Conservation (phyloP, 1,284 basidiomycete species). For the Ganoderma lingzhi region DNA sequence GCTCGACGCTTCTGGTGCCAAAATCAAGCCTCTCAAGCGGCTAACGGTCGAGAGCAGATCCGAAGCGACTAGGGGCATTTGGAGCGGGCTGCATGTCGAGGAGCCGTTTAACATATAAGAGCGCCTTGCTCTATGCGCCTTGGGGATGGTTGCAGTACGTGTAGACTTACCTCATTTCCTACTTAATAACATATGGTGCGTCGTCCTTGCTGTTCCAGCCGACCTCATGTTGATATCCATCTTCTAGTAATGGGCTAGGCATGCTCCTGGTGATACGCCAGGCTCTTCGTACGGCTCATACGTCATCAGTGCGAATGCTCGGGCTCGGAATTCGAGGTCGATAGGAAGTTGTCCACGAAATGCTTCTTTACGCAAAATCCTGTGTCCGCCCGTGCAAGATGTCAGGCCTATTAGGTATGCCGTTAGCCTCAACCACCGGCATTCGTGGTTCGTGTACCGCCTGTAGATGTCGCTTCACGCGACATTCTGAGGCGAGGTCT, state of each 20-base stretch:
- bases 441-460: neutral
- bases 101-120: constrained; percentile 57
- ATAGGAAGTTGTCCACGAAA: neutral
- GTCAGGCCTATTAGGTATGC: neutral
- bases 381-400: neutral
- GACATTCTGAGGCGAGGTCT: neutral
- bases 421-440: neutral
- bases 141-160: constrained; percentile 21
- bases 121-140: neutral
- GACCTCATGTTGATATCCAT: constrained; percentile 22
- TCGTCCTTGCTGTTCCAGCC: constrained; percentile 15
- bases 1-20: constrained; percentile 84
- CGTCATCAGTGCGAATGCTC: neutral
- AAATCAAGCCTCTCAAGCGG: constrained; percentile 79
- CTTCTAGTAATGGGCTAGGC: constrained; percentile 19
- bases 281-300: neutral
- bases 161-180: constrained; percentile 31
- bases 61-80: constrained; percentile 84
- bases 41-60: constrained; percentile 79
- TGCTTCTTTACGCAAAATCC: neutral
- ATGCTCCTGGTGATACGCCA: constrained; percentile 10
- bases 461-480: neutral
- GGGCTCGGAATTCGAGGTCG: neutral
- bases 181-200: constrained; percentile 26
- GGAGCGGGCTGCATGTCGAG: constrained; percentile 81